phyloP scores from a whole-genome alignment of 352 stramenopile species.

The Globisporangium middletonii region DNA sequence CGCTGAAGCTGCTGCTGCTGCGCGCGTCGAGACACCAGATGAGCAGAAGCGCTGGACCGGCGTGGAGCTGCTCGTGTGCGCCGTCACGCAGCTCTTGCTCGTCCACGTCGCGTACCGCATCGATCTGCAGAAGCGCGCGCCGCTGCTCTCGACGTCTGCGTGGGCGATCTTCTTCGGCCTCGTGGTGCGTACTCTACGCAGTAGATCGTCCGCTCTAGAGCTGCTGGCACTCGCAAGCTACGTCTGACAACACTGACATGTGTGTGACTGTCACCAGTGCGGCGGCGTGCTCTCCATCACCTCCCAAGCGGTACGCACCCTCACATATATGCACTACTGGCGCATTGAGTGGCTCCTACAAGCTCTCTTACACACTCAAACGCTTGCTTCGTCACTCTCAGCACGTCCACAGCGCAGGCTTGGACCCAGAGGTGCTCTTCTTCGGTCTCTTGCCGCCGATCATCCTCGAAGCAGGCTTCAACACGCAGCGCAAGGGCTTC shows the following conservation, averaged over 20 bases:
- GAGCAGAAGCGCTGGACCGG: constrained; percentile 32
- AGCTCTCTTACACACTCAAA: too few species aligned
- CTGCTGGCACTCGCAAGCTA: too few species aligned
- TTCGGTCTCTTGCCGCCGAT: constrained; percentile 55
- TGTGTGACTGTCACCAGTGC: constrained; percentile 12
- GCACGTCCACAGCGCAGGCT: constrained; percentile 22
- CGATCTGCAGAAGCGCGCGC: constrained; percentile 26
- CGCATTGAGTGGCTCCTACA: not conserved
- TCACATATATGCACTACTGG: not conserved
- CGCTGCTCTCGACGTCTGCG: constrained; percentile 37
- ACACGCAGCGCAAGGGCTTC: constrained; percentile 57
- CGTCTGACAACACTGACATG: too few species aligned
- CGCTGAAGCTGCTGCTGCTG: not conserved
- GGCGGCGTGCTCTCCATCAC: constrained; percentile 23
- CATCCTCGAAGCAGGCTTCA: constrained; percentile 61
- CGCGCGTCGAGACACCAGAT: not conserved
- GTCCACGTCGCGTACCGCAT: constrained; percentile 57
- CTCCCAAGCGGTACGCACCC: constrained; percentile 14
- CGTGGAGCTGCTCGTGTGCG: constrained; percentile 38
- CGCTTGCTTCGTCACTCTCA: not conserved
- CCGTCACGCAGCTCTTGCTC: constrained; percentile 39
- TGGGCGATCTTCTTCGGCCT: constrained; percentile 55
- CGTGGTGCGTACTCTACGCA: constrained; percentile 15
- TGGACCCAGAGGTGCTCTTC: constrained; percentile 51
- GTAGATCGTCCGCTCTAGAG: too few species aligned